Base-by-base conservation (phyloP, 768 basidiomycete genomes). In the Russula ochroleuca region DNA sequence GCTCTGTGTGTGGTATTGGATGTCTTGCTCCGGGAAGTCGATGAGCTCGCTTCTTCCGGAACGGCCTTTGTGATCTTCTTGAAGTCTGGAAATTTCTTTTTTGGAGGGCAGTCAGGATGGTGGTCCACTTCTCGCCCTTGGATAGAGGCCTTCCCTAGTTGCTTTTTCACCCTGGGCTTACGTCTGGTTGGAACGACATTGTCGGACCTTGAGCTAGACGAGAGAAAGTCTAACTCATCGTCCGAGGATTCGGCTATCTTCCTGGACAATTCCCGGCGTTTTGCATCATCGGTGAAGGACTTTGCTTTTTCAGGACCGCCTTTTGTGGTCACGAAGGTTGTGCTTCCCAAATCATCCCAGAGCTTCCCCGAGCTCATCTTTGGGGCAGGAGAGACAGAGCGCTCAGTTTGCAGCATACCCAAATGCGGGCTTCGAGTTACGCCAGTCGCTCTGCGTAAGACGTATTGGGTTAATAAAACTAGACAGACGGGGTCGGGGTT, bases 151-250 rank as follows among this genome's bases (percentile, higher is more conserved):
- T 55, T 55, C 47, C 2, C 58, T 6, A 37, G 51, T 14, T 25
- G 51, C 58, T 59, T 50, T 33, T 58, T 63, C 0, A 28, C 21
- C 41, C 37, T 59, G 28, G 37, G 43, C 47, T 47, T 64, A 55
- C 38, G 49, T 48, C 49, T 59, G 52, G 31, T 40, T n/a, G 52
- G 38, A 49, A 33, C 52, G 47, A 49, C 52, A 5, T 64, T 51
- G 7, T 64, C 63, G 37, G 63, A 64, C 58, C 47, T 59, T 23
- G 63, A 64, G 5, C 52, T 33, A 48, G 63, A 64, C 17, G 63
- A 64, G 38, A 64, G 63, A 41, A 64, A 59, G 52, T 64, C 63
- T 43, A 64, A 41, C 52, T 64, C 63, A 19, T 64, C 63, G 5
- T 64, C 63, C 8, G 63, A 59, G 17, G 52, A 64, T 48, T 49